A percentile compares a stretch with the other conserved stretches of the same genome.
phyloP scores from a whole-genome alignment of 306 rosid genomes.

The Quercus cerris region DNA sequence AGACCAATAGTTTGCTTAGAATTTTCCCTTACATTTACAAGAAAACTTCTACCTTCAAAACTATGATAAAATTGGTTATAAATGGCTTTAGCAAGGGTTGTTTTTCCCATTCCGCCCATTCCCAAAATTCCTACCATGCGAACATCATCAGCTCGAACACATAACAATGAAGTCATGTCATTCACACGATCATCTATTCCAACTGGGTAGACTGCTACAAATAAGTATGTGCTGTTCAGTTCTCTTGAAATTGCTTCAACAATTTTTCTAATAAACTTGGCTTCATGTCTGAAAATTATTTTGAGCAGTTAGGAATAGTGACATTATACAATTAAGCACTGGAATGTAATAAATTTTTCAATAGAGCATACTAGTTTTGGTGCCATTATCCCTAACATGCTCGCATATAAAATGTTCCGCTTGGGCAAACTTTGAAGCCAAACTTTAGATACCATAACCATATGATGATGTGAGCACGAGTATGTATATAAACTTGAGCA shows the following conservation, averaged over 20 bases:
- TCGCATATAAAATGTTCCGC: no score
- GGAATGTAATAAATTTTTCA: no score
- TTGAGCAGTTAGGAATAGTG: no score
- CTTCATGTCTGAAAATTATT: conserved; percentile 9
- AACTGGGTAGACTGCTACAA: conserved; percentile 12
- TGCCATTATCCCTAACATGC: no score
- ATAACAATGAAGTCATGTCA: not conserved
- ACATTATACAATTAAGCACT: no score
- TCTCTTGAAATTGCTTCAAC: conserved; percentile 1
- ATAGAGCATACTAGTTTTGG: no score
- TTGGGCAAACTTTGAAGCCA: not conserved
- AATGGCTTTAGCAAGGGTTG: conserved; percentile 24
- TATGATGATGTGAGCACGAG: no score
- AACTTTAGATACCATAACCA: not conserved
- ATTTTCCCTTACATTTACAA: conserved; percentile 5
- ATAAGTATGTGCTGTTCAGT: conserved; percentile 4
- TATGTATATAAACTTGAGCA: no score
- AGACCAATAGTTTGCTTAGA: not conserved
- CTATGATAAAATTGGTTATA: conserved; percentile 4
- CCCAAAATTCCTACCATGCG: conserved; percentile 13
- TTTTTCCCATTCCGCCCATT: conserved; percentile 26
- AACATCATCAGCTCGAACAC: not conserved
- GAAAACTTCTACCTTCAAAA: conserved; percentile 14
- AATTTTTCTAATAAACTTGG: conserved; percentile 2
- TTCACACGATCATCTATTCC: conserved; percentile 7